Conservation (phyloP, 441 rosid genomes). For the Populus hybrid region DNA sequence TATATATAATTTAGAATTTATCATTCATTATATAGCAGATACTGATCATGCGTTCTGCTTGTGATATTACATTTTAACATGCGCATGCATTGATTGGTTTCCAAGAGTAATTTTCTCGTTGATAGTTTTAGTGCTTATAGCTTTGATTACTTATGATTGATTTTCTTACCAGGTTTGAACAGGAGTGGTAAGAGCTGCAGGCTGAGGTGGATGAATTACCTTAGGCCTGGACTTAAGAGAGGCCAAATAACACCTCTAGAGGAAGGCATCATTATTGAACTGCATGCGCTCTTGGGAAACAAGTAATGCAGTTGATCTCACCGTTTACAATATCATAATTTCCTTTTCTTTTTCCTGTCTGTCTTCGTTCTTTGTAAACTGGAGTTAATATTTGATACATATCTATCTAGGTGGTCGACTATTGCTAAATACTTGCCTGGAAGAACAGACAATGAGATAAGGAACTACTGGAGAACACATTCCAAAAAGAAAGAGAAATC, state of each 20-base stretch:
- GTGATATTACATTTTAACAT: no score
- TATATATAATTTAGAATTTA: no score
- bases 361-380: background rate
- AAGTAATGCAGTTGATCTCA: constrained; percentile 36
- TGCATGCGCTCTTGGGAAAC: constrained; percentile 79
- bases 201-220: constrained; percentile 84
- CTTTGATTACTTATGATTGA: no score
- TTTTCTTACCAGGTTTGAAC: constrained; percentile 48
- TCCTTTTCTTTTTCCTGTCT: no score
- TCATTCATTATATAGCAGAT: no score
- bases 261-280: constrained; percentile 68
- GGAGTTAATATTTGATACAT: background rate
- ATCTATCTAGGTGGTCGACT: constrained; percentile 39
- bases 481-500: constrained; percentile 33
- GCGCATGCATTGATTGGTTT: background rate
- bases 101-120: no score
- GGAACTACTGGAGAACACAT: constrained; percentile 70
- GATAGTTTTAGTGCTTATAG: no score
- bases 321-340: background rate
- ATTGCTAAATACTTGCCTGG: constrained; percentile 50
- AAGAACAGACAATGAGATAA: constrained; percentile 58
- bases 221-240: constrained; percentile 77
- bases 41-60: no score
- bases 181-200: constrained; percentile 79
- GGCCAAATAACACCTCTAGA: constrained; percentile 70